Base-by-base conservation (phyloP, 1,284 basidiomycete species). In the Kalmanozyma brasiliensis region DNA sequence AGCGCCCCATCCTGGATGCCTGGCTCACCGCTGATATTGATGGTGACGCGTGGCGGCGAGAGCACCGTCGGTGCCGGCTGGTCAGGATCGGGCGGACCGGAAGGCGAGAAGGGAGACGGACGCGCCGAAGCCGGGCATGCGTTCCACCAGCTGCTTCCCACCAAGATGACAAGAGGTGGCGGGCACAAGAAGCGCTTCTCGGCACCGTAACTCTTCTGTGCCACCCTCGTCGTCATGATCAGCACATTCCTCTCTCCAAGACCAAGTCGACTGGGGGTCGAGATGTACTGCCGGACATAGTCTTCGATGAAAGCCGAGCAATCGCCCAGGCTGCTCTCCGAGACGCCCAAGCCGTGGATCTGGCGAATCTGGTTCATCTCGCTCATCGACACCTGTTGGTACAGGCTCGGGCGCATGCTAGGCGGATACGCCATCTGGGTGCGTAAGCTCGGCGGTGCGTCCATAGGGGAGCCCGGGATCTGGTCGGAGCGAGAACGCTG, bases 141-240 rank as follows among this genome's bases (percentile, higher is more conserved):
- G 10, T 81, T 74, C 92, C 93, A 97, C 94, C 94, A 98, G 23
- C 91, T 90, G 79, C 92, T 91, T 43, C 94, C 95, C 77, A 96
- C 91, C 85, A 98, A 88, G 77, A 94, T 90, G 32, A 93, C 94
- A 44, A 93, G 93, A 4, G 94, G 94, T 49, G 94, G 94, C 2
- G 95, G 95, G 79, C 94, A 96, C 14, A 98, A 87, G 86, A 97
- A 97, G 87, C 94, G 88, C 84, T 97, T 96, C 84, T 98, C 94
- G 11, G 90, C 93, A 35, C 93, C 94, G 79, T 98, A 98, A 17
- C 91, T 93, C 83, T 97, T 96, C 85, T 98, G 95, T 3, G 93
- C 95, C 35, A 97, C 93, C 80, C 91, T 93, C 81, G 91, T 93
- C 22, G 93, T 94, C 91, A 96, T 93, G 78, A 98, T 91, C 58